Conservation (phyloP, 805 yeast species). For the Yarrowia yakushimensis region DNA sequence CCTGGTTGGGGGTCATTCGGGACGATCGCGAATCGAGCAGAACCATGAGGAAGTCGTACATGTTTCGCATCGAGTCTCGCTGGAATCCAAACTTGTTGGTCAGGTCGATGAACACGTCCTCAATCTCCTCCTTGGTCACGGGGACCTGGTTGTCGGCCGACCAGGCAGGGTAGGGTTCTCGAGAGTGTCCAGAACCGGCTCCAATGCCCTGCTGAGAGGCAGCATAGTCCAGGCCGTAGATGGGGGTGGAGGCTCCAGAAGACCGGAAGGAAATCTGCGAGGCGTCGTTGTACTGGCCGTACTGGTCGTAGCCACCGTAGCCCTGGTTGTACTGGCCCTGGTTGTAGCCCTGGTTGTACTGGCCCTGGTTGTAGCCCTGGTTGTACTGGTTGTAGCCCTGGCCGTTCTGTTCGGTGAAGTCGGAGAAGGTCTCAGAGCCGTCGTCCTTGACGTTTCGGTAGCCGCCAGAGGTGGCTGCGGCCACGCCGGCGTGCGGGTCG, state of each 20-base stretch:
- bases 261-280: constrained; percentile 75
- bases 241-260: constrained; percentile 92
- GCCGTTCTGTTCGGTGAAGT: constrained; percentile 40
- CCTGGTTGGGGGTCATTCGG: constrained; percentile 66
- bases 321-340: constrained; percentile 33
- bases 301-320: constrained; percentile 28
- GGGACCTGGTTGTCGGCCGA: constrained; percentile 89
- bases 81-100: constrained; percentile 80
- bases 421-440: constrained; percentile 42
- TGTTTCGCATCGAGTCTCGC: constrained; percentile 68
- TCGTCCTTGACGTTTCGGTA: constrained; percentile 37
- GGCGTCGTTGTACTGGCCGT: constrained; percentile 29
- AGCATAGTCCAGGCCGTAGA: constrained; percentile 62
- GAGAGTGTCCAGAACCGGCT: constrained; percentile 48
- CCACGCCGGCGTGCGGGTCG: constrained; percentile 41
- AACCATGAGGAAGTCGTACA: constrained; percentile 74
- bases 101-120: constrained; percentile 54
- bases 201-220: constrained; percentile 46
- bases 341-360: constrained; percentile 36
- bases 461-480: constrained; percentile 41
- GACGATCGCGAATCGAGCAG: constrained; percentile 85
- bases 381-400: constrained; percentile 34
- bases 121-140: constrained; percentile 62
- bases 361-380: constrained; percentile 32
- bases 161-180: constrained; percentile 99